phyloP scores from a whole-genome alignment of 2,329 filamentous ascomycete genomes.

The Taxawa tesnikishii region DNA sequence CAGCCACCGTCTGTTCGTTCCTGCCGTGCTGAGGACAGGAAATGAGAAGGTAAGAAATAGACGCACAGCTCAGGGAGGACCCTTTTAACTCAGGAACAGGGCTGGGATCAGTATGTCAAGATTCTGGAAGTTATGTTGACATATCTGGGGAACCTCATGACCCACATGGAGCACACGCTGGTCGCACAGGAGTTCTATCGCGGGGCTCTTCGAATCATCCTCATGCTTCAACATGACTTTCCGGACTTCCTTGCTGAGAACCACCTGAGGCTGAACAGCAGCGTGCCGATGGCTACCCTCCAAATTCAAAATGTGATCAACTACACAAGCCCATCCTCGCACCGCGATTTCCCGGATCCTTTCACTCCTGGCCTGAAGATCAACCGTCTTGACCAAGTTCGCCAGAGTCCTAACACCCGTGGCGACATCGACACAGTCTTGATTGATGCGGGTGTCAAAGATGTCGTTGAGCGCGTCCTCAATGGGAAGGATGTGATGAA shows the following conservation, averaged over 20 bases:
- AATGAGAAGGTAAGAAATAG: conserved; percentile 34
- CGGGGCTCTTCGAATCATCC: conserved; percentile 66
- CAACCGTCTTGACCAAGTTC: conserved; percentile 64
- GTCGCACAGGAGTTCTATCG: conserved; percentile 76
- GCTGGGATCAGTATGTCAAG: conserved; percentile 66
- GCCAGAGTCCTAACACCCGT: conserved; percentile 51
- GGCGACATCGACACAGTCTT: conserved; percentile 47
- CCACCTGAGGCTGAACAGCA: conserved; percentile 68
- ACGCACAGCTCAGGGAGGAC: conserved; percentile 1
- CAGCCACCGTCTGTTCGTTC: conserved; percentile 75
- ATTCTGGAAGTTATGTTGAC: conserved; percentile 36
- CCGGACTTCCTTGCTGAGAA: conserved; percentile 86
- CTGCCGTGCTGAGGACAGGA: conserved; percentile 57
- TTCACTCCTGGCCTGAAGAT: conserved; percentile 62
- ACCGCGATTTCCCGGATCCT: conserved; percentile 53
- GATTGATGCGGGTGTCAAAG: conserved; percentile 39
- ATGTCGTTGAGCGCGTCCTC: conserved; percentile 39
- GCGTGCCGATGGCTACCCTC: conserved; percentile 69
- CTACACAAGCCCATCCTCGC: conserved; percentile 60
- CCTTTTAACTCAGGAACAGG: conserved; percentile 27
- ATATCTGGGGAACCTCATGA: conserved; percentile 70
- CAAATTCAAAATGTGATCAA: conserved; percentile 84
- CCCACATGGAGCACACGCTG: conserved; percentile 54
- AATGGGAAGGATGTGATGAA: conserved; percentile 38
- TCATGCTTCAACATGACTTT: conserved; percentile 86